Conservation (phyloP, 192 early-diverging fungal species). For the Coemansia sp. region DNA sequence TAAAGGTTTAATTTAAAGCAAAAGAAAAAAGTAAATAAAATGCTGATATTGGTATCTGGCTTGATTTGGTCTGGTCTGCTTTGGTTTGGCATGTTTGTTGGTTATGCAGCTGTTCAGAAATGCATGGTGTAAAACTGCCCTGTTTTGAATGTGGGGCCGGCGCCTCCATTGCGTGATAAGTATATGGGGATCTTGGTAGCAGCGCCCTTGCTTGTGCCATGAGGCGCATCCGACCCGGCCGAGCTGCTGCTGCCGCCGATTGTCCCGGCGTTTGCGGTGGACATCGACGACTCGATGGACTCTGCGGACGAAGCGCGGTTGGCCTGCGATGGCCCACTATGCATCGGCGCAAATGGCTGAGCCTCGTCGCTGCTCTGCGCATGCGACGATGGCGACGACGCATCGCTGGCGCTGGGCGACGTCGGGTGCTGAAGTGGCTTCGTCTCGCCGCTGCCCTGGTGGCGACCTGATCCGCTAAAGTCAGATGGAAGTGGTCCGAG, state of each 20-base stretch:
- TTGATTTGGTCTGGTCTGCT: neutral
- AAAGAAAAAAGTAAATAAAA: neutral
- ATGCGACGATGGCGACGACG: slow-evolving; percentile 22
- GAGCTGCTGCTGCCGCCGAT: neutral
- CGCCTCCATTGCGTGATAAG: slow-evolving; percentile 40
- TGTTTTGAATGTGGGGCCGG: slow-evolving; percentile 49
- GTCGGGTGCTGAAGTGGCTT: slow-evolving; percentile 27
- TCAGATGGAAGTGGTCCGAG: slow-evolving; percentile 42
- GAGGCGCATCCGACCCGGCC: neutral
- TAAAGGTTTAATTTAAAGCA: neutral
- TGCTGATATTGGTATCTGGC: neutral
- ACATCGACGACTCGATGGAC: slow-evolving; percentile 38
- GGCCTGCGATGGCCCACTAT: slow-evolving; percentile 3
- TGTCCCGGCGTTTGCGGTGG: slow-evolving; percentile 26
- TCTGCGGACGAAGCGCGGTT: slow-evolving; percentile 47
- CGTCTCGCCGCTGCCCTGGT: slow-evolving; percentile 1
- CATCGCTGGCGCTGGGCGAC: slow-evolving; percentile 46
- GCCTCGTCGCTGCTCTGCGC: slow-evolving; percentile 19
- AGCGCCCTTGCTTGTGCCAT: slow-evolving; percentile 6
- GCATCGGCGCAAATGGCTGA: slow-evolving; percentile 7
- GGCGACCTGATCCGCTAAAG: slow-evolving; percentile 10
- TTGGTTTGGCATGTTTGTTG: neutral
- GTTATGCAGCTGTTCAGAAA: slow-evolving; percentile 18
- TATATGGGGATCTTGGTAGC: slow-evolving; percentile 40
- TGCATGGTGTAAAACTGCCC: slow-evolving; percentile 51